These are phyloP conservation scores for Podila verticillata DNA, from an alignment of 192 early-diverging fungal genomes.

Conservation along the genomic window DNA sequence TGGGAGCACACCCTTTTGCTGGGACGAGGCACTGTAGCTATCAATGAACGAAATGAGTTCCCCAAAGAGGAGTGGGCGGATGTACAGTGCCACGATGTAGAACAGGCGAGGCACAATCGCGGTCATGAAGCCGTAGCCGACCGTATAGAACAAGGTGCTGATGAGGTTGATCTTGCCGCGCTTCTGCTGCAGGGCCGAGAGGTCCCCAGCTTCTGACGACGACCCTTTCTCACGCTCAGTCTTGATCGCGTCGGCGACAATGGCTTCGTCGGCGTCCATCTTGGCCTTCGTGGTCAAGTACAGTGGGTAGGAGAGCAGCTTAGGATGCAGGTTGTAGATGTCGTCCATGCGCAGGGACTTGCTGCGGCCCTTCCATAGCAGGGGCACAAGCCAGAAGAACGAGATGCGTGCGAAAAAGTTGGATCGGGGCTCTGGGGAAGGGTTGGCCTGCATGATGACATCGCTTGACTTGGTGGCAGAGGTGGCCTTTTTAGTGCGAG, in stretches of 20 bases:
- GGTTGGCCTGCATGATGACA: constrained; percentile 11
- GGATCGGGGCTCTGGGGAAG: constrained; percentile 34
- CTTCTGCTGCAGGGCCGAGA: background rate
- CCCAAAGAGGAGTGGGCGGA: constrained; percentile 29
- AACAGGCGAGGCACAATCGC: constrained; percentile 20
- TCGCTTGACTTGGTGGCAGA: constrained; percentile 10
- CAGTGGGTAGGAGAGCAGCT: constrained; percentile 40
- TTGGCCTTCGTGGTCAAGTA: constrained; percentile 43
- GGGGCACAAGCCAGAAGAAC: constrained; percentile 52
- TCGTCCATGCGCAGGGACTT: constrained; percentile 45
- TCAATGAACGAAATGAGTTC: constrained; percentile 20
- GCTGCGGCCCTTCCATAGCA: constrained; percentile 40
- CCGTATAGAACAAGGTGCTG: constrained; percentile 10
- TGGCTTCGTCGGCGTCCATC: constrained; percentile 41
- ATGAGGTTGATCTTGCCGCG: constrained; percentile 19
- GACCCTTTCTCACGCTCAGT: background rate
- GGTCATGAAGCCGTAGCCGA: constrained; percentile 29
- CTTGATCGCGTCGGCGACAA: constrained; percentile 14
- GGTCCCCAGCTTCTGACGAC: background rate
- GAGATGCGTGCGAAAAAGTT: constrained; percentile 46
- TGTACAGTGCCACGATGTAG: constrained; percentile 12
- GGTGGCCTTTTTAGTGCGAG: constrained; percentile 5
- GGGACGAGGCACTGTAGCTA: constrained; percentile 8
- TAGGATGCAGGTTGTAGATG: constrained; percentile 37
- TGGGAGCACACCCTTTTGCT: background rate